phyloP scores from a whole-genome alignment of 1,284 basidiomycete species.

The Moesziomyces globuligerus region DNA sequence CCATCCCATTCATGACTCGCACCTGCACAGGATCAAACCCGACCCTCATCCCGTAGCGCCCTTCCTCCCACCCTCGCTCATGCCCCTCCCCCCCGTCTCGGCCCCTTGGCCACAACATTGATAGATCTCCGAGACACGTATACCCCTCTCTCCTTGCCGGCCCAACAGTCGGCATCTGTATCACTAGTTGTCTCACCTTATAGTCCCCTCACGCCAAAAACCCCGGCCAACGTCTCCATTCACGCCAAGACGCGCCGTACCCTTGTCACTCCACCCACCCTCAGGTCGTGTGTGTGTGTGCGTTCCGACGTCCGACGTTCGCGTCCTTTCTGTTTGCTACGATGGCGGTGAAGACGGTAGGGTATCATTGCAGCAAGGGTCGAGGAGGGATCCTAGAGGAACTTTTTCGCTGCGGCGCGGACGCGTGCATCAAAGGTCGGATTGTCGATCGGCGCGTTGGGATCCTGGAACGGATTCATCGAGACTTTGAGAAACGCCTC shows the following conservation, averaged over 20 bases:
- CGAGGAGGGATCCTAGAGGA: too few relatives aligned
- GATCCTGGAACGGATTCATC: conserved; percentile 64
- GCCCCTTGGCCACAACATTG: not conserved
- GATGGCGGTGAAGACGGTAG: too few relatives aligned
- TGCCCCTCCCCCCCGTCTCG: not conserved
- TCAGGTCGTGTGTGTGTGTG: not conserved
- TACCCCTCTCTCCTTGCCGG: too few relatives aligned
- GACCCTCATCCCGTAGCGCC: too few relatives aligned
- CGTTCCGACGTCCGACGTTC: too few relatives aligned
- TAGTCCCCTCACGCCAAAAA: too few relatives aligned
- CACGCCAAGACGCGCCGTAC: conserved; percentile 11
- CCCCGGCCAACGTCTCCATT: conserved; percentile 6
- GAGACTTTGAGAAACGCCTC: conserved; percentile 60
- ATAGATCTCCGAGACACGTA: not conserved
- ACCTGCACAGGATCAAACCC: not conserved
- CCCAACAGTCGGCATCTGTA: too few relatives aligned
- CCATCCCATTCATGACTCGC: not conserved
- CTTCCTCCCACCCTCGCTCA: not conserved
- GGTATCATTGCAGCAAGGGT: conserved; percentile 8
- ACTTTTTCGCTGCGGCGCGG: conserved; percentile 56
- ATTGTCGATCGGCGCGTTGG: conserved; percentile 55
- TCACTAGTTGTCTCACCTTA: not conserved
- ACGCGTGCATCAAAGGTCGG: conserved; percentile 56
- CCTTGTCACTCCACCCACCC: not conserved
- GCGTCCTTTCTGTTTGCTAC: not conserved